These are phyloP conservation scores for Anisogramma anomala DNA, from an alignment of 2,329 filamentous ascomycete species.

Conservation along the genomic window DNA sequence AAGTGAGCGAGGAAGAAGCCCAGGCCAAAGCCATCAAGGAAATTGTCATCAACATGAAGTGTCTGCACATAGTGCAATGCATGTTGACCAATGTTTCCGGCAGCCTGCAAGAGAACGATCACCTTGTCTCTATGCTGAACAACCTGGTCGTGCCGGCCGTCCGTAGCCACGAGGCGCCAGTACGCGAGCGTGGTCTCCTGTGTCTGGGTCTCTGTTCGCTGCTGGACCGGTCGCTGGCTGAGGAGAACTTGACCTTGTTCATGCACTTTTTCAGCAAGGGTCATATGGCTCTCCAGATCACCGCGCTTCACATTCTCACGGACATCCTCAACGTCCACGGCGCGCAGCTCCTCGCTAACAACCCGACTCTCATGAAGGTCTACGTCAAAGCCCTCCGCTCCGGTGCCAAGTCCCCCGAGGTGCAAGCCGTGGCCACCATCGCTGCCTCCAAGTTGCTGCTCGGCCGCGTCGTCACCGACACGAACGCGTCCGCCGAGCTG, in stretches of 20 bases:
- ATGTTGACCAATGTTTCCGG: constrained; percentile 91
- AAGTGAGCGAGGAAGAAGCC: constrained; percentile 52
- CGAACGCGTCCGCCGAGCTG: constrained; percentile 56
- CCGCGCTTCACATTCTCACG: constrained; percentile 79
- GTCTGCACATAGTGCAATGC: constrained; percentile 91
- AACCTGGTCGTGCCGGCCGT: constrained; percentile 93
- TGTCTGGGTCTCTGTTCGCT: constrained; percentile 87
- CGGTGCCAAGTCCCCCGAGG: constrained; percentile 54
- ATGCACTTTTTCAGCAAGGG: constrained; percentile 94
- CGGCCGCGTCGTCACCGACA: constrained; percentile 63
- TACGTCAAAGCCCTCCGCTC: constrained; percentile 72
- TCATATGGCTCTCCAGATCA: constrained; percentile 78
- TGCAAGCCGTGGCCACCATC: constrained; percentile 70
- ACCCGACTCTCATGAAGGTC: constrained; percentile 67
- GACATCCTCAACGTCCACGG: constrained; percentile 89
- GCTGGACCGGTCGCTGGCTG: constrained; percentile 79
- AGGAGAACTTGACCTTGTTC: constrained; percentile 85
- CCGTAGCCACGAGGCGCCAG: constrained; percentile 80
- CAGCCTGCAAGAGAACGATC: constrained; percentile 76
- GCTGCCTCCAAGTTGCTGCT: constrained; percentile 81
- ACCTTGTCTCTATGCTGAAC: constrained; percentile 96
- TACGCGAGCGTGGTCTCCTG: constrained; percentile 78
- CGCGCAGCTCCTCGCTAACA: constrained; percentile 57
- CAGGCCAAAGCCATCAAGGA: constrained; percentile 71
- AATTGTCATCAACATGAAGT: constrained; percentile 97